Evolutionary conservation across 805 yeast genomes (phyloP), one percentile per base, ranked within the genome.

Genomic region (Hanseniaspora clermontiae): DNA sequence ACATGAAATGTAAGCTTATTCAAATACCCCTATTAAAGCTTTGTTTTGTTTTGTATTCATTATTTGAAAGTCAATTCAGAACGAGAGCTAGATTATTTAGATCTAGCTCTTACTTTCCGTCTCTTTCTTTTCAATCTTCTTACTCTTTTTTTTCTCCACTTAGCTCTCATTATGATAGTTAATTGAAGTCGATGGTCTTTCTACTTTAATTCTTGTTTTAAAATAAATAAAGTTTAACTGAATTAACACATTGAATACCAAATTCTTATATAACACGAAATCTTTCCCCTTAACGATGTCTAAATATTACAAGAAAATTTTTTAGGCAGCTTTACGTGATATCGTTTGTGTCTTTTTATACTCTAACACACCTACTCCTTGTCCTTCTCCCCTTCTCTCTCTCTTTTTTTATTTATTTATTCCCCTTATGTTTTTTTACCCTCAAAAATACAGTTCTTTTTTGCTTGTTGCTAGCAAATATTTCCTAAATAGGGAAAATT

Each of bases 81-180:
- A 17, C 32, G 24, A 19, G 49, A 45, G 38, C 49, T 72, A 84
- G 86, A 81, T 85, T 85, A 87, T 84, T 87, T 87, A 82, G 96
- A 87, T 87, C 97, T 89, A 80, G 97, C 97, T 87, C 97, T 88
- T 73, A 91, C 96, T 96, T 91, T 91, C 97, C 97, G 96, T 86
- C 97, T 87, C 95, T 91, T 91, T 83, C 97, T 88, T 87, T 91
- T 91, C 76, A 91, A 87, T 87, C 97, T 88, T 87, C 97, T 90
- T 78, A 86, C 95, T 90, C 97, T 91, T 95, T 91, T 91, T 87
- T 91, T 91, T 87, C 96, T 91, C 97, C 97, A 90, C 86, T 90
- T 90, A 80, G 86, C 83, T 84, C 95, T 85, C 95, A 86, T 86
- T 71, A 72, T 70, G 71, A 61, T 60, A 59, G 56, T 52, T 52